These are phyloP conservation scores for Exophiala sp. DNA, from an alignment of 2,329 filamentous ascomycete species.

Conservation along the genomic window DNA sequence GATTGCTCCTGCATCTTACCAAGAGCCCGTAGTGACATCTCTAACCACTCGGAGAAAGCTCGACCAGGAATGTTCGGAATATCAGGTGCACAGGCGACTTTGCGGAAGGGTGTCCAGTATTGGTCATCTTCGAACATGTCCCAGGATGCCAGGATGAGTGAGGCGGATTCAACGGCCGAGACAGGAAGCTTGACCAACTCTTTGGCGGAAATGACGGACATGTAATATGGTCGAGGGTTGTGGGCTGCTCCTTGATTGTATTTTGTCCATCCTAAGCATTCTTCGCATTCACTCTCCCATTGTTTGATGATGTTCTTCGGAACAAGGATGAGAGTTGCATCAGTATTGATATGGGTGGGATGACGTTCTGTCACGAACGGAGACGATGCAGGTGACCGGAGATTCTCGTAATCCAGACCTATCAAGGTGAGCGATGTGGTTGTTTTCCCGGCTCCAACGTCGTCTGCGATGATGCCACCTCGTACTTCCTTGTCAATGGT, in stretches of 20 bases:
- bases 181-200: constrained; percentile 43
- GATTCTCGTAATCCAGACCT: constrained; percentile 32
- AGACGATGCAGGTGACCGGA: background rate
- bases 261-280: constrained; percentile 32
- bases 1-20: background rate
- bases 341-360: constrained; percentile 29
- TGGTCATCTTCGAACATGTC: constrained; percentile 41
- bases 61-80: constrained; percentile 40
- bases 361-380: background rate
- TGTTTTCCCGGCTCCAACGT: constrained; percentile 63
- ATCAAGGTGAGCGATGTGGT: constrained; percentile 55
- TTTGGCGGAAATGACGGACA: constrained; percentile 39
- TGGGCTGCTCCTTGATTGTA: background rate
- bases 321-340: constrained; percentile 57
- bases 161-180: constrained; percentile 42
- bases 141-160: constrained; percentile 53
- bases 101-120: constrained; percentile 49
- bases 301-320: constrained; percentile 52
- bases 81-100: constrained; percentile 46
- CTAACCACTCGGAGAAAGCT: constrained; percentile 51
- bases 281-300: constrained; percentile 52
- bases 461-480: constrained; percentile 59
- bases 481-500: constrained; percentile 37
- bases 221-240: constrained; percentile 37
- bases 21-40: constrained; percentile 40